Evolutionary conservation across 1,284 basidiomycete species (phyloP).

Genomic region (Mycosarcoma mackinlayi): DNA sequence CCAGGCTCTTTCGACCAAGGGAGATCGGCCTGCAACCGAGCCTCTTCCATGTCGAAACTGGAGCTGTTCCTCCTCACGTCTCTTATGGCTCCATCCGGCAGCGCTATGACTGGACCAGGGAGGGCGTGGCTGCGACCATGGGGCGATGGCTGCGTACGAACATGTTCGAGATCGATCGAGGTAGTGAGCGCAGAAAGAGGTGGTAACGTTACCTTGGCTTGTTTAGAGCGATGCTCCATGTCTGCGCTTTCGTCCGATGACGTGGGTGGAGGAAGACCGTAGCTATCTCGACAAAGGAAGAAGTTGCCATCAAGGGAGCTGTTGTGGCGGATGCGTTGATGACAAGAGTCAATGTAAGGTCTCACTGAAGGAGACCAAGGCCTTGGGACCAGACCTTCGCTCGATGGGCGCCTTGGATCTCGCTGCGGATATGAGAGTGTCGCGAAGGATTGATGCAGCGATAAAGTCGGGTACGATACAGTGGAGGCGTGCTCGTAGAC

Average conservation of each 20-base stretch:
- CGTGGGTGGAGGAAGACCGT: background rate
- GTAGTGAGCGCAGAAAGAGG: slow-evolving; percentile 39
- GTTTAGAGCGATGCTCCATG: slow-evolving; percentile 19
- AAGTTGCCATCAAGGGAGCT: slow-evolving; percentile 1
- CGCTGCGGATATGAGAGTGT: background rate
- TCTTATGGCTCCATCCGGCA: background rate
- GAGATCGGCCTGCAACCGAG: background rate
- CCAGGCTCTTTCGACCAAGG: slow-evolving; percentile 9
- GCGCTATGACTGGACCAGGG: background rate
- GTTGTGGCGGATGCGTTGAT: background rate
- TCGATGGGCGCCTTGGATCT: background rate
- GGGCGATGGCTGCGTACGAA: background rate
- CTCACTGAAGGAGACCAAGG: background rate
- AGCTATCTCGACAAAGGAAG: background rate
- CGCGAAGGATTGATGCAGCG: background rate
- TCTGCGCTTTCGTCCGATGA: background rate
- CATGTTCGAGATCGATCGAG: slow-evolving; percentile 23
- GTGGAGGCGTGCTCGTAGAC: slow-evolving; percentile 1
- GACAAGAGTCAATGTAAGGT: background rate
- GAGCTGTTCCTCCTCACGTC: background rate
- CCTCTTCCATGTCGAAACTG: background rate
- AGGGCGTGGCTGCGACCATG: background rate
- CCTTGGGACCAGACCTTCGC: background rate
- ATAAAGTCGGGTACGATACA: background rate
- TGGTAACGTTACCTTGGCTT: slow-evolving; percentile 28